phyloP scores from a whole-genome alignment of 768 basidiomycete genomes.

The Hygrophoropsis aurantiaca region DNA sequence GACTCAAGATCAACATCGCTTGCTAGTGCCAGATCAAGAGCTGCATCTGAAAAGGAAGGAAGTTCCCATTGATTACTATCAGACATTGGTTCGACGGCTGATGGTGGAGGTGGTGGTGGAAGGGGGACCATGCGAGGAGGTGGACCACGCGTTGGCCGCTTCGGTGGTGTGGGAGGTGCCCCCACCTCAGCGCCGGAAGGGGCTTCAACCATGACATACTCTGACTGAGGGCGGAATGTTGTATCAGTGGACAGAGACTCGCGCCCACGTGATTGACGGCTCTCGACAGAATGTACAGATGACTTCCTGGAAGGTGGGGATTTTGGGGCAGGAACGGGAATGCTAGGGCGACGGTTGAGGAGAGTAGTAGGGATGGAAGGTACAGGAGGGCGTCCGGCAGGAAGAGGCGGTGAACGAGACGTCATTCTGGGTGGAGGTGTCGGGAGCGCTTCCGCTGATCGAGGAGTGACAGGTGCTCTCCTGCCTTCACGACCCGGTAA shows the following conservation, averaged over 20 bases:
- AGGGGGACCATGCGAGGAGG: constrained; percentile 20
- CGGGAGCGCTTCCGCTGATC: constrained; percentile 34
- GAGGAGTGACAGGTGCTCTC: constrained; percentile 21
- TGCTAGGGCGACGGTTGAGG: constrained; percentile 39
- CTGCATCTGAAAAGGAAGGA: constrained; percentile 55
- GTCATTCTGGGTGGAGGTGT: constrained; percentile 47
- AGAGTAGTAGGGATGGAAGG: constrained; percentile 32
- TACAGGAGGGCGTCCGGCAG: constrained; percentile 36
- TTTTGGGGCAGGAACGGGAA: constrained; percentile 13
- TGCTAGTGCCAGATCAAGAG: constrained; percentile 57
- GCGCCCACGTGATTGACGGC: constrained; percentile 6
- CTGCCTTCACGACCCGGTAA: constrained; percentile 48
- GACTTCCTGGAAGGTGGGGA: constrained; percentile 35
- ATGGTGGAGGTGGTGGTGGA: constrained; percentile 42
- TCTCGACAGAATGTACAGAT: constrained; percentile 25
- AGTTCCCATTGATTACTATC: constrained; percentile 63
- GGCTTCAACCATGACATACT: constrained; percentile 68
- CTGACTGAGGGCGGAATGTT: constrained; percentile 34
- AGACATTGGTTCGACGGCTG: constrained; percentile 30
- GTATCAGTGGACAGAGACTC: constrained; percentile 2
- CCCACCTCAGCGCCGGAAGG: constrained; percentile 35
- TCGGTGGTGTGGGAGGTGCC: constrained; percentile 41
- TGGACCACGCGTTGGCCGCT: constrained; percentile 27
- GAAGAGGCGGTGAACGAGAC: constrained; percentile 33
- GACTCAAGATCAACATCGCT: constrained; percentile 58